A percentile compares a stretch with the other conserved stretches of the same genome.
These are phyloP conservation scores for Elsinoe australis DNA, from an alignment of 2,329 filamentous ascomycete genomes.

Conservation along the genomic window DNA sequence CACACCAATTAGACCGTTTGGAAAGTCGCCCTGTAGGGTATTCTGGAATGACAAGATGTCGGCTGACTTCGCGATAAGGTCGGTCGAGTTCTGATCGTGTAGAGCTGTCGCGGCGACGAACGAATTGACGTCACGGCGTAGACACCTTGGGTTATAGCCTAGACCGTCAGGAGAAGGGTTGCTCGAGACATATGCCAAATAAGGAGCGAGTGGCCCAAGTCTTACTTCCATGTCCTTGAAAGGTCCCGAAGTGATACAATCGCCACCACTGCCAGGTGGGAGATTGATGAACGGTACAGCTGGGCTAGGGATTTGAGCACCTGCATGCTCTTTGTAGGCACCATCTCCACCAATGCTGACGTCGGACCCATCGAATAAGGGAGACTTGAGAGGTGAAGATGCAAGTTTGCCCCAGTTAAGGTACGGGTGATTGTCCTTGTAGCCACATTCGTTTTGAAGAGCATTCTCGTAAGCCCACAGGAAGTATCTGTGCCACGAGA, in stretches of 20 bases:
- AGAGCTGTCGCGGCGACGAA: slow-evolving; percentile 17
- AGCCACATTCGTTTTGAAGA: slow-evolving; percentile 37
- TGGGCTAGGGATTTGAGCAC: slow-evolving; percentile 21
- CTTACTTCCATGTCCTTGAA: slow-evolving; percentile 42
- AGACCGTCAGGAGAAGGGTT: slow-evolving; percentile 29
- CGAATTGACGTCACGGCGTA: slow-evolving; percentile 33
- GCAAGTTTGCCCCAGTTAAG: slow-evolving; percentile 47
- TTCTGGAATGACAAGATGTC: slow-evolving; percentile 24
- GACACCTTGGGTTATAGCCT: slow-evolving; percentile 30
- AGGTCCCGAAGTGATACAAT: slow-evolving; percentile 45
- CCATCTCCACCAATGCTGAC: slow-evolving; percentile 34
- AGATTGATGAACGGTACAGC: slow-evolving; percentile 27
- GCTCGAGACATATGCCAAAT: slow-evolving; percentile 26
- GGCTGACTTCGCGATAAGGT: slow-evolving; percentile 21
- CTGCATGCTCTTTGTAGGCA: slow-evolving; percentile 35
- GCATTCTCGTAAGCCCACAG: slow-evolving; percentile 37
- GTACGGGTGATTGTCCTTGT: slow-evolving; percentile 40
- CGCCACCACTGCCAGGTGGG: slow-evolving; percentile 45
- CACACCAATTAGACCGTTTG: slow-evolving; percentile 26
- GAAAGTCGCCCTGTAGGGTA: slow-evolving; percentile 25
- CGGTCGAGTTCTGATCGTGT: slow-evolving; percentile 20
- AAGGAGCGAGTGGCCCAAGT: slow-evolving; percentile 42
- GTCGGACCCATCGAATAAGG: slow-evolving; percentile 49
- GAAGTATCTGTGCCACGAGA: slow-evolving; percentile 37
- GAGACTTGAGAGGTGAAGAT: slow-evolving; percentile 38